Conservation (phyloP, 2,329 filamentous ascomycete species). For the Hymenoscyphus albidus region DNA sequence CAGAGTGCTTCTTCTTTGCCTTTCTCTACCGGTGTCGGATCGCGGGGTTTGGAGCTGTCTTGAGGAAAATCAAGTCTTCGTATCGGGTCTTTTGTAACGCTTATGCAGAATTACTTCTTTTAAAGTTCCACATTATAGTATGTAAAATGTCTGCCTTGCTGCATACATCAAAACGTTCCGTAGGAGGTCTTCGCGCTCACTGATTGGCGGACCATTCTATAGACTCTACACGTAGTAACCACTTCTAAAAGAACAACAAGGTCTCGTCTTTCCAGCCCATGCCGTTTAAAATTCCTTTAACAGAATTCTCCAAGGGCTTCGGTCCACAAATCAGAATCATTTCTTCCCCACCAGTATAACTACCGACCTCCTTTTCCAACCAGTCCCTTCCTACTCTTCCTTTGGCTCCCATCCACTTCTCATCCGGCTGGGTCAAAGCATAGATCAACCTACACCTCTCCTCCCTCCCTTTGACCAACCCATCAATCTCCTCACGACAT, state of each 20-base stretch:
- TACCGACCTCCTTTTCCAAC: conserved; percentile 54
- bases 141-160: no score
- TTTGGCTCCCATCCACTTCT: conserved; percentile 62
- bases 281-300: conserved; percentile 50
- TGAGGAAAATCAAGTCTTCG: no score
- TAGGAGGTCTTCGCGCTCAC: no score
- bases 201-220: no score
- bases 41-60: no score
- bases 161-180: no score
- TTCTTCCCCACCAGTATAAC: conserved; percentile 44
- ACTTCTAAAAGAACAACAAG: conserved; percentile 66
- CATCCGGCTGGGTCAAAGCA: conserved; percentile 60
- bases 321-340: conserved; percentile 81
- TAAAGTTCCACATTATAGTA: no score
- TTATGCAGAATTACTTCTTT: no score
- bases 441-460: conserved; percentile 63
- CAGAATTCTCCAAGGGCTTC: conserved; percentile 66
- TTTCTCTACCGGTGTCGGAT: no score
- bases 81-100: no score
- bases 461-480: conserved; percentile 49
- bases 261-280: conserved; percentile 71
- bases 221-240: no score
- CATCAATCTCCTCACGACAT: conserved; percentile 68
- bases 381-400: conserved; percentile 65
- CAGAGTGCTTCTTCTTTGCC: no score